Evolutionary conservation across 2,329 filamentous ascomycete genomes (phyloP).

Genomic region (Tothia fuscella): DNA sequence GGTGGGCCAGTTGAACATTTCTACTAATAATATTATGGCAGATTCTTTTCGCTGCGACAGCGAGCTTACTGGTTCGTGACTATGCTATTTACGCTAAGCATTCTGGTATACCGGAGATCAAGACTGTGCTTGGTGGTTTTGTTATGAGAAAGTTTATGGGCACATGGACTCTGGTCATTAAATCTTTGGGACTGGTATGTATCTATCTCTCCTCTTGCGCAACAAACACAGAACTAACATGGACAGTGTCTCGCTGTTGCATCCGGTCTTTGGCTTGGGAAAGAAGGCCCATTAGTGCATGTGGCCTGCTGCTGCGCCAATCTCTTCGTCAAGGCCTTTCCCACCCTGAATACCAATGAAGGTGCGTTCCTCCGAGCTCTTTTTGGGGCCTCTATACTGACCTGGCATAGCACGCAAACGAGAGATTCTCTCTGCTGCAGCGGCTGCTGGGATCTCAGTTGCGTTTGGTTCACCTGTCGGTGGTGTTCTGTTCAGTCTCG

Average conservation of each 20-base stretch:
- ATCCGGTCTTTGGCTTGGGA: conserved; percentile 92
- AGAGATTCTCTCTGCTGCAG: conserved; percentile 84
- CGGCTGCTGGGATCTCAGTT: conserved; percentile 84
- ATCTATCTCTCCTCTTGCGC: neutral
- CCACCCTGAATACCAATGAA: conserved; percentile 74
- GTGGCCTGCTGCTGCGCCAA: conserved; percentile 95
- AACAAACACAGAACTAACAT: conserved; percentile 16
- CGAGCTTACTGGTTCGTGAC: conserved; percentile 67
- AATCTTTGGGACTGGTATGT: conserved; percentile 73
- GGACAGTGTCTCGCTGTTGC: conserved; percentile 75
- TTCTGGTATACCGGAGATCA: conserved; percentile 95
- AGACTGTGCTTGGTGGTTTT: conserved; percentile 88
- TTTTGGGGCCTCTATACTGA: neutral
- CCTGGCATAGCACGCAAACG: conserved; percentile 62
- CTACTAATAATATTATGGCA: conserved; percentile 30
- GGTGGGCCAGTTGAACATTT: conserved; percentile 14
- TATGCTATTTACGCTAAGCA: conserved; percentile 86
- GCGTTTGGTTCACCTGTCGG: conserved; percentile 91
- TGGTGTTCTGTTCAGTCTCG: conserved; percentile 89
- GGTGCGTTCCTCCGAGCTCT: conserved; percentile 34
- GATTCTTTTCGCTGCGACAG: conserved; percentile 65
- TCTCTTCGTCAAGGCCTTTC: conserved; percentile 81
- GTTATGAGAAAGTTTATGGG: conserved; percentile 82
- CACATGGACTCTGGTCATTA: conserved; percentile 76
- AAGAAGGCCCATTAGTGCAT: conserved; percentile 90